Base-by-base conservation (phyloP, 441 rosid genomes). In the Pelargonium myrrhifolium region DNA sequence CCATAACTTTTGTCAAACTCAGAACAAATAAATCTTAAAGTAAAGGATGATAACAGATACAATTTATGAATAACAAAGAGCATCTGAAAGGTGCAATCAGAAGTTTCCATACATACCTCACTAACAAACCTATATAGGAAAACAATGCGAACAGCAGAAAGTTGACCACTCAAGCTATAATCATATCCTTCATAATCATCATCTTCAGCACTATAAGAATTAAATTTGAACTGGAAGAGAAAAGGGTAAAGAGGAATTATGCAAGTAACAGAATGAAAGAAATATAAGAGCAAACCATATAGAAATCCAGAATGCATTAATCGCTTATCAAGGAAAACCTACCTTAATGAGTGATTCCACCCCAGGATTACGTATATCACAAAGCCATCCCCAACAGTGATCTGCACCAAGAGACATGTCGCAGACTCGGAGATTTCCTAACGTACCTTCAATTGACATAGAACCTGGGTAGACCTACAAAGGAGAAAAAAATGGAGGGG, bases 311-410 rank as follows among this genome's bases (percentile, higher is more conserved):
- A 68, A 63, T 53, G 64, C 70, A 47, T 71, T 53, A 67, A 3
- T 56, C 64, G 64, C 65, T 51, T 64, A 75, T 35, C 15, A 51
- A 42, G 49, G 61, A 64, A 60, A 21, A 28, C 20, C 68, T 72
- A 93, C 99, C 93, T 87, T 91, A 74, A 96, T 93, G 70, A 96
- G 92, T 69, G 99, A 96, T 69, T 96, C 99, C 43, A 88, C 80
- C 65, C 93, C 99, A 65, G 96, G 97, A 81, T 90, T 89, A 65
- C 99, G 98, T 77, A 96, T 86, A 82, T 96, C 99, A 80, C 99
- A 96, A 74, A 96, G 92, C 98, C 98, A 96, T 73, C 90, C 81
- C 96, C 97, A 93, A 70, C 81, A 82, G 72, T 88, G 81, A 74
- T 87, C 89, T 37, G 78, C 70, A 73, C 87, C 97, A 66, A 91